Base-by-base conservation (phyloP, 1,284 basidiomycete species). In the Sanghuangporus sanghuang region DNA sequence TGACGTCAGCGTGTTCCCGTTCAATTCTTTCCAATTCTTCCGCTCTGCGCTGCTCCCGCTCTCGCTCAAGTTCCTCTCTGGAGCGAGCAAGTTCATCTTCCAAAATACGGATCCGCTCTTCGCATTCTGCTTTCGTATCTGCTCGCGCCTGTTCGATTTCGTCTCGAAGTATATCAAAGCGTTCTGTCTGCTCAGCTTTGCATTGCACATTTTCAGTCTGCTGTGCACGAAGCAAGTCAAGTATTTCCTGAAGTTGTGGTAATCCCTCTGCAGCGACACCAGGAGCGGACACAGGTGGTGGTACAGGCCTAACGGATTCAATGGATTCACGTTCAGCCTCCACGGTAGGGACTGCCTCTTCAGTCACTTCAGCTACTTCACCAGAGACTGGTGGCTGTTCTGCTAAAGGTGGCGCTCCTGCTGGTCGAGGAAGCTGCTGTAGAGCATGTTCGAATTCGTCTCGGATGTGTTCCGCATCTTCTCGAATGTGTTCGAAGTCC, bases 1-100 rank as follows among this genome's bases (percentile, higher is more conserved):
- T 69, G 39, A 78, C 75, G 61, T 86, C 86, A 60, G 76, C 75
- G 16, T 81, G 75, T 67, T 87, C 85, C 35, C 77, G 77, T 68
- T 88, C 86, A 52, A 82, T 78, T 39, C 81, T 77, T 67, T 88
- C 87, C 0, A 83, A 77, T 53, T 87, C 85, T 64, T 87, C 84
- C 2, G 81, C 81, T 50, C 76, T 69, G 23, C 85, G 78, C 61
- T 83, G 75, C 65, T 84, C 79, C 58, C 80, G 80, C 71, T 90
- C 87, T 58, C 73, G 70, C 56, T 81, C 79, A 16, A 81, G 77
- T 61, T 89, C 86, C 27, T 74, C 79, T 38, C 81, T 81, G 3
- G 84, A 76, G 2, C 76, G 75, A 7, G 79, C 77, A n/a, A 90
- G 74, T 67, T 91, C 86, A 1, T 84, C 81, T 69, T 90, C 84